Base-by-base conservation (phyloP, 441 rosid genomes). In the Gossypium lobatum region DNA sequence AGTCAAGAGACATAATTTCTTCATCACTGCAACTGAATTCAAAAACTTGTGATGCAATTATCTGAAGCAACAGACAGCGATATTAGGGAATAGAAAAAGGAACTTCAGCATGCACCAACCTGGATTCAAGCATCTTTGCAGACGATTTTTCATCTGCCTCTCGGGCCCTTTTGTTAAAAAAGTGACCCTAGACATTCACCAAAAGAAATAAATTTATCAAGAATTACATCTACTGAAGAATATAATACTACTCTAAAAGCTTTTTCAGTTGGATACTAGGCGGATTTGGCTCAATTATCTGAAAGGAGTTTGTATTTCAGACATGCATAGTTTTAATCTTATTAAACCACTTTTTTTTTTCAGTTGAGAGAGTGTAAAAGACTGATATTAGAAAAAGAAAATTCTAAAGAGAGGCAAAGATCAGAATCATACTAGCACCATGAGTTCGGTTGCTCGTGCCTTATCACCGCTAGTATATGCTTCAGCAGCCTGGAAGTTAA, bases 91-190 rank as follows among this genome's bases (percentile, higher is more conserved):
- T 50, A 78, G 59, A 78, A 26, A 55, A 70, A 75, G 37, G 54
- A 58, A 66, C 18, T 55, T 53, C 18, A 72, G 68, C 54, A 61
- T 63, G 58, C 70, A 79, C 85, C 16, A 72, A 90, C 92, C 86
- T 86, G 78, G 79, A 46, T 70, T 80, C 85, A 53, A 85, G 25
- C 45, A 90, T 78, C 83, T 85, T 88, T 73, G 85, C 74, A 39
- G 72, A 10, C 54, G 91, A 90, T 79, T 71, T 83, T 68, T 85
- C 84, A 79, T 87, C 88, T 26, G 83, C 87, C 72, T 88, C 88
- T 59, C 82, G 79, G 46, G 88, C 91, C 78, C 78, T 90, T 71
- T 82, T 69, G 67, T 79, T 78, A 39, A 81, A 85, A 75, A 81
- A 79, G 48, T 80, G 86, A 69, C 91, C 95, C 95, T 88, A 69